phyloP scores from a whole-genome alignment of 2,329 filamentous ascomycete species.

The Chalaropsis ovoidea region DNA sequence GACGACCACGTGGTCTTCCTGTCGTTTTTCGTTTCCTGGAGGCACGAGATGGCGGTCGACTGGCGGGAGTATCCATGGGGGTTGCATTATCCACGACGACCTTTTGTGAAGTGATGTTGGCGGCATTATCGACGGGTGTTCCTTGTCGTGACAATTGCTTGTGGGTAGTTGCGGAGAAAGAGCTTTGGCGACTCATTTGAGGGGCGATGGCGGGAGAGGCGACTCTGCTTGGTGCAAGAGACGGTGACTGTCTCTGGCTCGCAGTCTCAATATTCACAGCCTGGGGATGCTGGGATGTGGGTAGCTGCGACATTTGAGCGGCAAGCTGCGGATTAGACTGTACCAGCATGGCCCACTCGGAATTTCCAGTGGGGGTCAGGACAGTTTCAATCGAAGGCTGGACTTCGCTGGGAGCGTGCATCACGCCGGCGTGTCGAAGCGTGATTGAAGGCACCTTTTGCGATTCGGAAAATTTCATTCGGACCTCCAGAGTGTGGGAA shows the following conservation, averaged over 20 bases:
- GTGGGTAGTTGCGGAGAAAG: neutral
- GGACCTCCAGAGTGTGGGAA: slow-evolving; percentile 87
- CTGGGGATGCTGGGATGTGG: slow-evolving; percentile 8
- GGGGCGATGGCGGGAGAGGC: slow-evolving; percentile 11
- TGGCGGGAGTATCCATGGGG: slow-evolving; percentile 32
- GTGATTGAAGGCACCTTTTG: slow-evolving; percentile 39
- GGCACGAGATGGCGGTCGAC: slow-evolving; percentile 51
- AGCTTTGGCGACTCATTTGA: slow-evolving; percentile 1
- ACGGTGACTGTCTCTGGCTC: slow-evolving; percentile 12
- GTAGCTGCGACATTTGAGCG: slow-evolving; percentile 19
- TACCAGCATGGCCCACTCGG: slow-evolving; percentile 69
- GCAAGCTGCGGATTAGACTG: slow-evolving; percentile 55
- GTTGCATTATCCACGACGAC: slow-evolving; percentile 20
- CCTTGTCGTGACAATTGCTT: slow-evolving; percentile 15
- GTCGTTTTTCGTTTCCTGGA: slow-evolving; percentile 44
- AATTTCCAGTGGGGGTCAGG: slow-evolving; percentile 49
- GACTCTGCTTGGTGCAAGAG: slow-evolving; percentile 7
- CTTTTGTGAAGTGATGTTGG: slow-evolving; percentile 10
- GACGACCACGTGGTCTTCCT: slow-evolving; percentile 47
- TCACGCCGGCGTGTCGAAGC: neutral
- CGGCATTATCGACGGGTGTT: slow-evolving; percentile 16
- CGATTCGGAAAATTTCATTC: slow-evolving; percentile 72
- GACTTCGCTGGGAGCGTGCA: neutral
- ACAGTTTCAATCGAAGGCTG: slow-evolving; percentile 31
- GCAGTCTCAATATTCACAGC: slow-evolving; percentile 16